Percentiles rank a stretch among this genome's conserved stretches.
Conservation (phyloP, 2,329 filamentous ascomycete species). For the Penicillium paneum region DNA sequence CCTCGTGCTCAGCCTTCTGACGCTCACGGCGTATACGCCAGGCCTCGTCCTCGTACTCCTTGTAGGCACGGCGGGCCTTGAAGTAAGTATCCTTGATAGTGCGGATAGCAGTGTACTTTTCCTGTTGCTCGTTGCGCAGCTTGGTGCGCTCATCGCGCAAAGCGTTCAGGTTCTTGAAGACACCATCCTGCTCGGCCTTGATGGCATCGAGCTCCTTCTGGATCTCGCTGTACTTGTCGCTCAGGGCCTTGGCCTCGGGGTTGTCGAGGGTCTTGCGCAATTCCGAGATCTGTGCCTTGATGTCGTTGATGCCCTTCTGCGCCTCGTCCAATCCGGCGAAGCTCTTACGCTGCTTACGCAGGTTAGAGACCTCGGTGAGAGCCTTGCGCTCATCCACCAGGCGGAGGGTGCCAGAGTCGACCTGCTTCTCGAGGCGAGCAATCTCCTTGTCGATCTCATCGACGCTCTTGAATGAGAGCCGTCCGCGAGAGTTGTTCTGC, state of each 20-base stretch:
- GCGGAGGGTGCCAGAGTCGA: conserved; percentile 87
- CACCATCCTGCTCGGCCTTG: conserved; percentile 87
- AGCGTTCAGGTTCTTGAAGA: conserved; percentile 79
- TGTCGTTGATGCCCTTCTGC: conserved; percentile 84
- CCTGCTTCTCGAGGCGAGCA: conserved; percentile 73
- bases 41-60: conserved; percentile 78
- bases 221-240: conserved; percentile 79
- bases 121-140: conserved; percentile 80
- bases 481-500: conserved; percentile 79
- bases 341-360: conserved; percentile 87
- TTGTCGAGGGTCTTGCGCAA: conserved; percentile 88
- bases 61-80: conserved; percentile 74
- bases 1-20: conserved; percentile 71
- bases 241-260: conserved; percentile 83
- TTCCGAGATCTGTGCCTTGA: conserved; percentile 82
- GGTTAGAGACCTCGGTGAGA: conserved; percentile 72
- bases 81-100: conserved; percentile 90
- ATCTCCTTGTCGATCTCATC: conserved; percentile 88
- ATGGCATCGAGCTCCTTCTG: conserved; percentile 84
- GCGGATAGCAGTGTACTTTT: conserved; percentile 76
- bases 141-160: conserved; percentile 83
- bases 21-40: conserved; percentile 73
- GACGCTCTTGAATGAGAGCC: conserved; percentile 77
- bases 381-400: conserved; percentile 97
- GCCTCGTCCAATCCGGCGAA: conserved; percentile 80